Base-by-base conservation (phyloP, 139 green algal species). In the Chlorella sp. region DNA sequence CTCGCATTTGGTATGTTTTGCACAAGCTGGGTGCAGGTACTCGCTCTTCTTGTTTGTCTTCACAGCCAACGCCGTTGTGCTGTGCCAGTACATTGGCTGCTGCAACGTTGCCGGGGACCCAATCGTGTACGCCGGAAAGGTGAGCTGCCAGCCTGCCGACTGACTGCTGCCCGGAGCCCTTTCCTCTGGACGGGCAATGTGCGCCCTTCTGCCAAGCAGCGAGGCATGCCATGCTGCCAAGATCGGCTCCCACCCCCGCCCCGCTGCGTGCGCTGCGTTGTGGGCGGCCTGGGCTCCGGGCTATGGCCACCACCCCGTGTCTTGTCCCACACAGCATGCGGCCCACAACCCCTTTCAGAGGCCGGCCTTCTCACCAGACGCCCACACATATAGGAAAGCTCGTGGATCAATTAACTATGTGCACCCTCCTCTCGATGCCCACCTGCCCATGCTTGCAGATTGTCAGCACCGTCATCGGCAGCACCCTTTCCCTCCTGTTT, bases 51-150 rank as follows among this genome's bases (percentile, higher is more conserved):
- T 91, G 9, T 28, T 53, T 0, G 61, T 77, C 15, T 91, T 91
- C 60, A 85, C 88, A 66, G 88, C 69, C 68, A 89, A 88, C 42
- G 88, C 60, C 39, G 81, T 91, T 30, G 40, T 91, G 21, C 26
- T 68, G 0, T 91, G 88, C 61, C 88, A 91, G 78, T 91, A 91
- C 37, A 84, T 89, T 77, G 88, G 88, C 78, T 91, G 88, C 80
- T 91, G 88, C 60, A 37, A 88, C 66, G 34, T 84, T 30, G 12
- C 88, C 5, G 88, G 88, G 0, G 81, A 88, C 79, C 80, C 81
- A 19, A 40, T 85, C 7, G 42, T 89, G 0, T 91, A 57, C 42
- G 88, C 60, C 5, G 88, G 81, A 15, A 91, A 91, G 34, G 88
- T 89, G 12, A 37, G 79, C 22, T 36, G 79, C 37, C n/a, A 11